A percentile compares a stretch with the other conserved stretches of the same genome.
These are phyloP conservation scores for Plenodomus tracheiphilus DNA, from an alignment of 2,329 filamentous ascomycete genomes.

Conservation along the genomic window DNA sequence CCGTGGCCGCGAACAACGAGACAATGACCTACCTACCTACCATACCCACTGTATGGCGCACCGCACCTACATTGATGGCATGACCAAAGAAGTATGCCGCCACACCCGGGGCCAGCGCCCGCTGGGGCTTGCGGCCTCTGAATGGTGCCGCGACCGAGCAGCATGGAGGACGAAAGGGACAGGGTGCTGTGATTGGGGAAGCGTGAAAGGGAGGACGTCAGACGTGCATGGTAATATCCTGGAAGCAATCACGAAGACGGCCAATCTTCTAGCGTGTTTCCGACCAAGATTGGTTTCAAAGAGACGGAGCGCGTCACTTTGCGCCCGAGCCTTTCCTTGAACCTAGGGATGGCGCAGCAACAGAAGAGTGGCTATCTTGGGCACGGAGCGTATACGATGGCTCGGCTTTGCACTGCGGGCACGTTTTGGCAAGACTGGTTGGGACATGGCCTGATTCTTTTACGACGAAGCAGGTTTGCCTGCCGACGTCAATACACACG, in stretches of 20 bases:
- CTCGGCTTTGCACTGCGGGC: background rate
- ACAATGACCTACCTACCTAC: background rate
- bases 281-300: background rate
- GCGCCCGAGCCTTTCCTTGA: slow-evolving; percentile 4
- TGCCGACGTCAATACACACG: slow-evolving; percentile 27
- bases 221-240: background rate
- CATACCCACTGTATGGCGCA: background rate
- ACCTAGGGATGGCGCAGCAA: background rate
- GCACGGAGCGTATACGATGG: background rate
- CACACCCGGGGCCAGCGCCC: background rate
- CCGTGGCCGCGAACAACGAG: background rate
- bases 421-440: background rate
- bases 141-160: background rate
- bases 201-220: background rate
- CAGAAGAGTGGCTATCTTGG: background rate
- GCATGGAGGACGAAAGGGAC: background rate
- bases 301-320: background rate
- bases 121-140: background rate
- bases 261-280: slow-evolving; percentile 17
- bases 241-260: slow-evolving; percentile 1
- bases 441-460: background rate
- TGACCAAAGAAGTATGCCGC: background rate
- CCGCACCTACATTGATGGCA: background rate
- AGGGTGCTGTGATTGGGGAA: background rate
- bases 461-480: background rate